phyloP scores from a whole-genome alignment of 495 filamentous ascomycete species.

The Corynascus novoguineensis region DNA sequence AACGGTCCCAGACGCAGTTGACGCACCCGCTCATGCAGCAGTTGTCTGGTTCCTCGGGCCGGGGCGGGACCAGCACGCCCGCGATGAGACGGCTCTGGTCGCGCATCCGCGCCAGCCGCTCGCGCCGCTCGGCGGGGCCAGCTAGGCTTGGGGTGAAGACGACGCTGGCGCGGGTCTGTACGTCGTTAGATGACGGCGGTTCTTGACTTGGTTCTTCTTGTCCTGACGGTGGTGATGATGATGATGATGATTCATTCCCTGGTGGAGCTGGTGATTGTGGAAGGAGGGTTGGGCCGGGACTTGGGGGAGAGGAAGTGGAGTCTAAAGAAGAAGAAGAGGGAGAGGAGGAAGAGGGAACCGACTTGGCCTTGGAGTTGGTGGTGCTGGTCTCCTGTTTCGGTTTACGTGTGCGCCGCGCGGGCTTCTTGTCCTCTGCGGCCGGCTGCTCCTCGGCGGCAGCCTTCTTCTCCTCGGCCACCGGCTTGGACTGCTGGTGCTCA shows the following conservation, averaged over 20 bases:
- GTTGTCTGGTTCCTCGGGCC: conserved; percentile 88
- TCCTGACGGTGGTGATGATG: conserved; percentile 20
- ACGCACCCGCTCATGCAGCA: conserved; percentile 99
- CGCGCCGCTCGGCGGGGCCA: conserved; percentile 58
- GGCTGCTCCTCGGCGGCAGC: conserved; percentile 21
- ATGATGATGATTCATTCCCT: conserved; percentile 25
- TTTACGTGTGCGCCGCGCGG: conserved; percentile 24
- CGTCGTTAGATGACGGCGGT: conserved; percentile 25
- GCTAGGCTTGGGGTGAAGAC: conserved; percentile 73
- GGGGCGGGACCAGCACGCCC: conserved; percentile 74
- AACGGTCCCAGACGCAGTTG: conserved; percentile 94
- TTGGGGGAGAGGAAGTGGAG: conserved; percentile 5
- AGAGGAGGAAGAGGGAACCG: conserved; percentile 25
- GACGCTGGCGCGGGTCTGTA: conserved; percentile 45
- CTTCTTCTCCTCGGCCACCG: conserved; percentile 21
- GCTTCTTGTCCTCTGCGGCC: conserved; percentile 25
- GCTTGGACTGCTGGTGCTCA: conserved; percentile 25
- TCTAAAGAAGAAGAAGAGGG: conserved; percentile 27
- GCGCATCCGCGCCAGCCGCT: conserved; percentile 52
- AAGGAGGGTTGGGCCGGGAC: conserved; percentile 28
- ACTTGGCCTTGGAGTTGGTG: conserved; percentile 27
- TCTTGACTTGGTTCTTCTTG: conserved; percentile 18
- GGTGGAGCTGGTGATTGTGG: conserved; percentile 22
- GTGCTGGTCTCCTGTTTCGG: conserved; percentile 17
- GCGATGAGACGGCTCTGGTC: conserved; percentile 56